A percentile compares a stretch with the other conserved stretches of the same genome.
phyloP scores from a whole-genome alignment of 495 filamentous ascomycete species.

The Penicillium psychrofluorescens region DNA sequence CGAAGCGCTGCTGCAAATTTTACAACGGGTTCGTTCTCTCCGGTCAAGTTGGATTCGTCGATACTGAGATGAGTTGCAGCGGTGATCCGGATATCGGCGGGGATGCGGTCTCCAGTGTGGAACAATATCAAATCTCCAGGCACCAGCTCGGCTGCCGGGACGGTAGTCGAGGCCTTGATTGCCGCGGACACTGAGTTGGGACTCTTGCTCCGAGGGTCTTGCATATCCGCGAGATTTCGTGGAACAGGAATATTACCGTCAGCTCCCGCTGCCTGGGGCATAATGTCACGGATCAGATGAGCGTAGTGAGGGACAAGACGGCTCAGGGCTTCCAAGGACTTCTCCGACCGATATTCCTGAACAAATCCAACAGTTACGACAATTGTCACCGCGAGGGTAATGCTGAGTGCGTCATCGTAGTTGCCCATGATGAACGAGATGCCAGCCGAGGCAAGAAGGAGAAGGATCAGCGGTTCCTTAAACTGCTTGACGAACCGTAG shows the following conservation, averaged over 20 bases:
- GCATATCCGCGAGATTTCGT: constrained; percentile 30
- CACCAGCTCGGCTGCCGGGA: constrained; percentile 79
- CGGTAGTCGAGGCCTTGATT: constrained; percentile 69
- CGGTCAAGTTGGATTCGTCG: constrained; percentile 95
- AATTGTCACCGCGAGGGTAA: constrained; percentile 89
- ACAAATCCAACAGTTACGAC: constrained; percentile 95
- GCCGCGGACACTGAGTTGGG: constrained; percentile 41
- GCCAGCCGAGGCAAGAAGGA: constrained; percentile 85
- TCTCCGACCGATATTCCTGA: constrained; percentile 96
- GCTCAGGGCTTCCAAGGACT: constrained; percentile 91
- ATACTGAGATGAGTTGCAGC: constrained; percentile 80
- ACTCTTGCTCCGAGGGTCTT: constrained; percentile 28
- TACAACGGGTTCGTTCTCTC: constrained; percentile 86
- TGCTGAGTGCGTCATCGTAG: constrained; percentile 91
- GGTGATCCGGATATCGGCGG: constrained; percentile 93
- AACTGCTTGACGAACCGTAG: constrained; percentile 94
- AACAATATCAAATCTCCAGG: constrained; percentile 90
- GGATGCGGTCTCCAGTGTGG: constrained; percentile 91
- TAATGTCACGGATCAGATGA: constrained; percentile 67
- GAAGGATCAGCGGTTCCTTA: constrained; percentile 78
- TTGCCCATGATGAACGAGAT: constrained; percentile 92
- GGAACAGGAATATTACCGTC: constrained; percentile 13
- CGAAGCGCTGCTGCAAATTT: constrained; percentile 62
- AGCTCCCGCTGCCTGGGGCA: constrained; percentile 4
- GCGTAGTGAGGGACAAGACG: constrained; percentile 91